Conservation (phyloP, 495 filamentous ascomycete genomes). For the Penicillium bialowiezense region DNA sequence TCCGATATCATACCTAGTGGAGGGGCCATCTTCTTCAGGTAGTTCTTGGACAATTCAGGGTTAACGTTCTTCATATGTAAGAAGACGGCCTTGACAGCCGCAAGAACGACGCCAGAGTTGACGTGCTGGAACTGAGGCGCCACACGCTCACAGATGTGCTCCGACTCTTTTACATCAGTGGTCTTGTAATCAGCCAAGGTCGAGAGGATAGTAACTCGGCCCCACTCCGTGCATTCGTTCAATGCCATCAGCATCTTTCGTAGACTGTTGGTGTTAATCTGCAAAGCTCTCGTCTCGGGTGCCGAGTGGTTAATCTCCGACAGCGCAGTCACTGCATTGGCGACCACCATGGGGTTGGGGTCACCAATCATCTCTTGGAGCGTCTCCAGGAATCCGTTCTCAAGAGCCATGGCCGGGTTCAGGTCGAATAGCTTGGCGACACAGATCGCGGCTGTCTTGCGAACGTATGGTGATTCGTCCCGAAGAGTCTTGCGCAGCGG, state of each 20-base stretch:
- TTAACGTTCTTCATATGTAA: constrained; percentile 88
- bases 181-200: constrained; percentile 88
- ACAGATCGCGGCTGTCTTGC: constrained; percentile 96
- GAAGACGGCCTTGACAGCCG: constrained; percentile 96
- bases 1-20: constrained; percentile 64
- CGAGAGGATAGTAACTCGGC: constrained; percentile 88
- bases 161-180: constrained; percentile 86
- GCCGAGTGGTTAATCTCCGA: constrained; percentile 88
- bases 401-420: constrained; percentile 85
- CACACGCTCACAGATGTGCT: constrained; percentile 97
- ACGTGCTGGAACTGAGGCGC: constrained; percentile 98
- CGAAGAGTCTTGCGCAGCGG: constrained; percentile 92
- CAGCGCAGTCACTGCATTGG: constrained; percentile 91
- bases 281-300: constrained; percentile 83
- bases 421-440: constrained; percentile 98
- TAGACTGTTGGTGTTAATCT: constrained; percentile 74
- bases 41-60: constrained; percentile 72
- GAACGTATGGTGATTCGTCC: constrained; percentile 97
- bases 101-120: constrained; percentile 93
- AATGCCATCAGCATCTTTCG: constrained; percentile 96
- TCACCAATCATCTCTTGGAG: constrained; percentile 96
- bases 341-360: constrained; percentile 98
- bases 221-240: constrained; percentile 99
- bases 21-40: constrained; percentile 97
- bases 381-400: constrained; percentile 96